Percentiles rank a stretch among this genome's conserved stretches.
Evolutionary conservation across 2,329 filamentous ascomycete species (phyloP).

Genomic region (Uncinocarpus reesii): DNA sequence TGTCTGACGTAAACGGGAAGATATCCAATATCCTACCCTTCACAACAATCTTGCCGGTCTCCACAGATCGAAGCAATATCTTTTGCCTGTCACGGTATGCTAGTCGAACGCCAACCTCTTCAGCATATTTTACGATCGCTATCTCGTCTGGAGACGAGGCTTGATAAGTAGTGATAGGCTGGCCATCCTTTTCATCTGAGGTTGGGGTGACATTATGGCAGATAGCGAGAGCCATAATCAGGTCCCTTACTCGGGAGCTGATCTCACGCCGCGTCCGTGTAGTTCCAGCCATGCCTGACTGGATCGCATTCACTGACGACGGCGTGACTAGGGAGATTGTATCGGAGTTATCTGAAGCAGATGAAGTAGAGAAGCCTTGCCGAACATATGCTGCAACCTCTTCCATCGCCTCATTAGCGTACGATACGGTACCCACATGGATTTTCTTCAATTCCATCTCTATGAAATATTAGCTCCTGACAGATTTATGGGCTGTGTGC

Average conservation of each 20-base stretch:
- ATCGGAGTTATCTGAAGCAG: slow-evolving; percentile 34
- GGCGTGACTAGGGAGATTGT: slow-evolving; percentile 57
- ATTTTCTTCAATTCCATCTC: slow-evolving; percentile 99
- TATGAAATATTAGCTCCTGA: slow-evolving; percentile 19
- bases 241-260: slow-evolving; percentile 80
- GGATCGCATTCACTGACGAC: slow-evolving; percentile 57
- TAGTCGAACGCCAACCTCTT: slow-evolving; percentile 77
- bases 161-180: slow-evolving; percentile 74
- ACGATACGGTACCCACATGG: slow-evolving; percentile 94
- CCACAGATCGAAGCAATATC: slow-evolving; percentile 70
- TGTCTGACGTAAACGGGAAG: slow-evolving; percentile 95
- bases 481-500: neutral
- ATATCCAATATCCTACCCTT: slow-evolving; percentile 82
- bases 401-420: slow-evolving; percentile 97
- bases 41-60: slow-evolving; percentile 63
- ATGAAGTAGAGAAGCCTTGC: slow-evolving; percentile 61
- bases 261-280: slow-evolving; percentile 89
- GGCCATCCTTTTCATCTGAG: slow-evolving; percentile 68
- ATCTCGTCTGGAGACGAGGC: slow-evolving; percentile 97
- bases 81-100: slow-evolving; percentile 75
- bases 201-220: slow-evolving; percentile 97
- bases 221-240: slow-evolving; percentile 80
- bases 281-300: slow-evolving; percentile 47
- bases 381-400: slow-evolving; percentile 79
- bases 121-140: slow-evolving; percentile 92